Conservation (phyloP, 176 grass and related monocot species). For the Dendrocalamus sinicus region DNA sequence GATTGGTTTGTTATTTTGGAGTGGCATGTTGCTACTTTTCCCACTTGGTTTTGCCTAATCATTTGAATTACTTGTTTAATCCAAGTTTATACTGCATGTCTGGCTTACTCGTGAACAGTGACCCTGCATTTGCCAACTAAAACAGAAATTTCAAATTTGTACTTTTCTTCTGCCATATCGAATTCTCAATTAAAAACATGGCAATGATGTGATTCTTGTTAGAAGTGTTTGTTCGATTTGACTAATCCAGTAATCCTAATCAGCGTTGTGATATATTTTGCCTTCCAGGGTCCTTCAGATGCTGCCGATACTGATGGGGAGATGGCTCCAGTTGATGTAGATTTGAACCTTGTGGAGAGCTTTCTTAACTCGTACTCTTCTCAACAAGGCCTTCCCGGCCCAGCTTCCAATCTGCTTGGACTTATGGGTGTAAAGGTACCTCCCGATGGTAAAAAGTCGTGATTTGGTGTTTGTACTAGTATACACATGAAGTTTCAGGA, state of each 20-base stretch:
- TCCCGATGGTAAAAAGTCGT: constrained; percentile 58
- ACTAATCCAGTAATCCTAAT: constrained; percentile 8
- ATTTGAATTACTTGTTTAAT: not conserved
- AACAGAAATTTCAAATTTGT: not conserved
- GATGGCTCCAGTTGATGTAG: constrained; percentile 82
- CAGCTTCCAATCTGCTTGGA: constrained; percentile 86
- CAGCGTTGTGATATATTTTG: not conserved
- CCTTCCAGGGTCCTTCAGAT: constrained; percentile 71
- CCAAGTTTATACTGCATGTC: not conserved
- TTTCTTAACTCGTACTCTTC: constrained; percentile 90
- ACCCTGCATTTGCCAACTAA: not conserved
- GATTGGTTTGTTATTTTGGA: not conserved
- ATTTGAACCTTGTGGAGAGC: constrained; percentile 90
- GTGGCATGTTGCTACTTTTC: not conserved
- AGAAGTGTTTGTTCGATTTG: not conserved
- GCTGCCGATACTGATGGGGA: constrained; percentile 50
- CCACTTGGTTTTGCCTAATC: not conserved
- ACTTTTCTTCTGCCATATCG: not conserved
- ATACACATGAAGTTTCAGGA: not conserved
- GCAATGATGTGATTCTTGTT: not conserved
- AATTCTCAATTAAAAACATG: not conserved
- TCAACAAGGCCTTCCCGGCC: constrained; percentile 90
- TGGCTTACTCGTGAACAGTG: not conserved
- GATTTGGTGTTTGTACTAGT: constrained; percentile 9
- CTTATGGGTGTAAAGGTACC: constrained; percentile 93